Conservation (phyloP, 1,284 basidiomycete species). For the Moesziomyces parantarcticus region DNA sequence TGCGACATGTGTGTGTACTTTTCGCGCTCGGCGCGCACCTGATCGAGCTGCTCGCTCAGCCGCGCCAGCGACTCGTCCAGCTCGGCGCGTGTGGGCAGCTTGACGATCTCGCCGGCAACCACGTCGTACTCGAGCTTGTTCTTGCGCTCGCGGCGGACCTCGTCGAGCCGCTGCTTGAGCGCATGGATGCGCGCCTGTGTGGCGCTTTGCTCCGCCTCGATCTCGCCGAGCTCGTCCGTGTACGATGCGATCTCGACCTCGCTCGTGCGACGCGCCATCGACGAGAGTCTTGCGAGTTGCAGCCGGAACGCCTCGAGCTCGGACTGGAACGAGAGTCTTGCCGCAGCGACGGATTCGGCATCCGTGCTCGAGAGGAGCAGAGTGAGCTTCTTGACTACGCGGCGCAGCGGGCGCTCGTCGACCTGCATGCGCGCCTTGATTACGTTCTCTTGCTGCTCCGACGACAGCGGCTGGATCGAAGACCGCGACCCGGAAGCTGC, state of each 20-base stretch:
- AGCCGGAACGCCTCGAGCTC: conserved; percentile 35
- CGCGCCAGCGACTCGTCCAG: conserved; percentile 32
- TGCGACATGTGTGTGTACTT: conserved; percentile 39
- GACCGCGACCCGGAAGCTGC: conserved; percentile 29
- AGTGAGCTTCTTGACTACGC: conserved; percentile 40
- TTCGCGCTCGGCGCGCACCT: conserved; percentile 25
- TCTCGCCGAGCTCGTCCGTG: conserved; percentile 18
- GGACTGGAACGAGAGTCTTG: conserved; percentile 36
- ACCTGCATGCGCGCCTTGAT: conserved; percentile 46
- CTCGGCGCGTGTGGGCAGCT: conserved; percentile 45
- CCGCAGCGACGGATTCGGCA: conserved; percentile 16
- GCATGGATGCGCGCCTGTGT: conserved; percentile 39
- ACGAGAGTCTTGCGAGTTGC: conserved; percentile 18
- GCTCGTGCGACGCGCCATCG: conserved; percentile 29
- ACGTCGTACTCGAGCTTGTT: conserved; percentile 61
- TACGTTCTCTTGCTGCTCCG: conserved; percentile 38
- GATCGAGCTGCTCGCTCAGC: conserved; percentile 21
- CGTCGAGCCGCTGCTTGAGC: conserved; percentile 42
- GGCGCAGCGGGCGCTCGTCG: conserved; percentile 31
- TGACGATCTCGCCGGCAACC: conserved; percentile 50
- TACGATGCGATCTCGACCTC: conserved; percentile 28
- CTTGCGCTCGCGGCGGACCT: conserved; percentile 46
- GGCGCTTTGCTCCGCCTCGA: conserved; percentile 25
- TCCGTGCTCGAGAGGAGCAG: conserved; percentile 22
- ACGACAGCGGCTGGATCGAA: conserved; percentile 24